phyloP scores from a whole-genome alignment of 352 stramenopile species.

The Globisporangium mamillatum region DNA sequence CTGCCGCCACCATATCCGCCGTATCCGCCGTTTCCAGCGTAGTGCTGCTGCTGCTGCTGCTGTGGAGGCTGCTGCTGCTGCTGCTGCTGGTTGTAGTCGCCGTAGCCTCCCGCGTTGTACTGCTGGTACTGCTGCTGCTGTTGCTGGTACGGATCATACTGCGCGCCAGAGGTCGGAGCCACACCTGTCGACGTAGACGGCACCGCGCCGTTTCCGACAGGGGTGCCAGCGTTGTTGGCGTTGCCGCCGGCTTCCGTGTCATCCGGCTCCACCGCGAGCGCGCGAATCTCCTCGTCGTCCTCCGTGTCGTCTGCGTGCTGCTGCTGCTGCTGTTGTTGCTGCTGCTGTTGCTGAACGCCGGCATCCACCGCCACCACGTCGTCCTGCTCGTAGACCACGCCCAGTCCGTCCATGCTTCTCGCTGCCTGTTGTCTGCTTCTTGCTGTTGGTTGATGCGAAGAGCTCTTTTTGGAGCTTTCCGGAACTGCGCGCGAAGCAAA shows the following conservation, averaged over 20 bases:
- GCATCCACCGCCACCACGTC: constrained; percentile 38
- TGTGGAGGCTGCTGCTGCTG: constrained; percentile 10
- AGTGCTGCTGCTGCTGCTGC: neutral
- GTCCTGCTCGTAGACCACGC: constrained; percentile 78
- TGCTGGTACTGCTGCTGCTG: constrained; percentile 31
- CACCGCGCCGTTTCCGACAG: constrained; percentile 1
- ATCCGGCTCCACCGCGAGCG: constrained; percentile 59
- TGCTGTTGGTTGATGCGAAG: neutral
- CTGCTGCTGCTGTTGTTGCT: constrained; percentile 10
- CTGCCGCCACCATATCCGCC: constrained; percentile 9
- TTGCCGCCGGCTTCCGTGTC: constrained; percentile 26
- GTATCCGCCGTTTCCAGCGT: constrained; percentile 15
- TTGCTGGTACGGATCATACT: constrained; percentile 37
- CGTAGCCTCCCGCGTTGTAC: constrained; percentile 32
- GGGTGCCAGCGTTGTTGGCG: constrained; percentile 3
- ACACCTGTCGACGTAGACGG: neutral
- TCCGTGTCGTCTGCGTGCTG: constrained; percentile 23
- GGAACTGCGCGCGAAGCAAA: neutral
- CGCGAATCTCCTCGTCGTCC: constrained; percentile 71
- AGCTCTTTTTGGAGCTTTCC: constrained; percentile 5
- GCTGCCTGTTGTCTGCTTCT: neutral
- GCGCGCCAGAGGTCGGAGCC: neutral
- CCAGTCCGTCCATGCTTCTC: constrained; percentile 55
- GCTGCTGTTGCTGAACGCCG: constrained; percentile 4
- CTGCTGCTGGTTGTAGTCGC: constrained; percentile 21